Percentiles rank a stretch among this genome's conserved stretches.
These are phyloP conservation scores for Tetrapyrgos nigripes DNA, from an alignment of 1,284 basidiomycete species.

Conservation along the genomic window DNA sequence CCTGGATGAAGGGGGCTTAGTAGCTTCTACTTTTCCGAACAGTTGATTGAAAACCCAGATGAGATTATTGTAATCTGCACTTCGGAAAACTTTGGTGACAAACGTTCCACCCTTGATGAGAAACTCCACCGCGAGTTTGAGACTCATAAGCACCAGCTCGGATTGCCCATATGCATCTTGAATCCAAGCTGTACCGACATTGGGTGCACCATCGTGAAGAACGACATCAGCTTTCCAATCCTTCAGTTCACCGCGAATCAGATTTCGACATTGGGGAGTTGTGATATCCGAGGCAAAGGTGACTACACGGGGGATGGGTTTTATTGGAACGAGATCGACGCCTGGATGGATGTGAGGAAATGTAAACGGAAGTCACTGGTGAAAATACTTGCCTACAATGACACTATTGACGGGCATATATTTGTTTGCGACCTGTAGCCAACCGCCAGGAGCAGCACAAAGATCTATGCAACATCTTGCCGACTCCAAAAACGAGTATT, in stretches of 20 bases:
- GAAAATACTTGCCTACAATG: conserved; percentile 81
- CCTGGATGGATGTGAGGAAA: conserved; percentile 48
- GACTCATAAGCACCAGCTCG: conserved; percentile 94
- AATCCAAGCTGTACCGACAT: conserved; percentile 99
- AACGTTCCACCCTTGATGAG: conserved; percentile 94
- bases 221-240: conserved; percentile 99
- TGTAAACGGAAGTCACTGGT: conserved; percentile 13
- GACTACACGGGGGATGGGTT: conserved; percentile 92
- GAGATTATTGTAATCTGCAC: conserved; percentile 98
- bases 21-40: conserved; percentile 97
- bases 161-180: conserved; percentile 99
- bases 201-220: conserved; percentile 99
- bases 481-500: conserved; percentile 91
- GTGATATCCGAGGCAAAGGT: conserved; percentile 98
- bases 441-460: conserved; percentile 98
- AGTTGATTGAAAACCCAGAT: conserved; percentile 99
- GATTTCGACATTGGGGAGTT: conserved; percentile 88
- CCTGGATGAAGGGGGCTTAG: conserved; percentile 98
- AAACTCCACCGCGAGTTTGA: conserved; percentile 98
- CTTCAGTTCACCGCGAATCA: conserved; percentile 89
- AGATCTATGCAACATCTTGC: conserved; percentile 97
- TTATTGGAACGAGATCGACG: conserved; percentile 96
- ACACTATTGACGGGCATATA: conserved; percentile 97
- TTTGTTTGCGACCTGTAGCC: conserved; percentile 98
- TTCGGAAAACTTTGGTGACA: conserved; percentile 98